A percentile compares a stretch with the other conserved stretches of the same genome.
These are phyloP conservation scores for Macadamia tetraphylla DNA, from an alignment of 164 flowering plant species.

Conservation along the genomic window DNA sequence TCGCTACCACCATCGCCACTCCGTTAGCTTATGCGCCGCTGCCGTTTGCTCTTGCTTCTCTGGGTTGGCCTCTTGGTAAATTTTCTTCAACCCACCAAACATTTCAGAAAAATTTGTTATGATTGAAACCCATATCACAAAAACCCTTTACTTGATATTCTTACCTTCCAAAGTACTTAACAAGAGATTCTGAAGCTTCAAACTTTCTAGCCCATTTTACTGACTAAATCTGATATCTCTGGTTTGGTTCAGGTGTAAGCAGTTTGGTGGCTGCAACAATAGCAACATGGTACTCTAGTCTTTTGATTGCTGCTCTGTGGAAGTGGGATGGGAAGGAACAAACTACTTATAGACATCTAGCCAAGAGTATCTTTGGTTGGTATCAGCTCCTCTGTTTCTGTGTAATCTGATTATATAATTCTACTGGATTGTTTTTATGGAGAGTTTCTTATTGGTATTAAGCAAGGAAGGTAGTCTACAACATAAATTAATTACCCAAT, in stretches of 20 bases:
- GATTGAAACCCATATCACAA: no score
- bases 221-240: background rate
- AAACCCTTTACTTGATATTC: no score
- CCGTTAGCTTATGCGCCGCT: slow-evolving; percentile 65
- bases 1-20: slow-evolving; percentile 63
- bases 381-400: slow-evolving; percentile 3
- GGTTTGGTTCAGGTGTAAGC: slow-evolving; percentile 32
- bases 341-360: slow-evolving; percentile 45
- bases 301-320: slow-evolving; percentile 53
- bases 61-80: slow-evolving; percentile 61
- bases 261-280: slow-evolving; percentile 47
- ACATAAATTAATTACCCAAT: no score
- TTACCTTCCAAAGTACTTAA: no score
- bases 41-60: slow-evolving; percentile 57
- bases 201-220: no score
- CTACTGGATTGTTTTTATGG: no score
- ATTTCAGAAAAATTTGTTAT: background rate
- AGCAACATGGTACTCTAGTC: slow-evolving; percentile 59
- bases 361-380: slow-evolving; percentile 49
- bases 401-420: no score
- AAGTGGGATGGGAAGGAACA: slow-evolving; percentile 56
- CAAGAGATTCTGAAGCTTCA: no score
- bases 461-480: no score
- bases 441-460: no score
- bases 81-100: background rate